Conservation (phyloP, 768 basidiomycete genomes). For the Ramaria rubella region DNA sequence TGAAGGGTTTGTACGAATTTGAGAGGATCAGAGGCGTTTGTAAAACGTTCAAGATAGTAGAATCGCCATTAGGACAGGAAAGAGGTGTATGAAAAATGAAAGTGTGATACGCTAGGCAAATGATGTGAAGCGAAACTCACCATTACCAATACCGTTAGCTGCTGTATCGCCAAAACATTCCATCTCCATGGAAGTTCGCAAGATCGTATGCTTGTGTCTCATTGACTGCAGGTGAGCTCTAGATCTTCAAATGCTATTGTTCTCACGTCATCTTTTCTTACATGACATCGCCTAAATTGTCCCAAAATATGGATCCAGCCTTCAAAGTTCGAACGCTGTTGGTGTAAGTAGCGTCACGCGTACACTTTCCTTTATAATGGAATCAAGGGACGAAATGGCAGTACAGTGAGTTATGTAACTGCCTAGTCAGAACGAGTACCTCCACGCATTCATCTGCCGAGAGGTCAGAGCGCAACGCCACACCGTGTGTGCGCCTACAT, state of each 20-base stretch:
- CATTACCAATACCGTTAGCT: conserved; percentile 67
- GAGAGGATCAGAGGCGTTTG: conserved; percentile 72
- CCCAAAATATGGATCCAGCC: background rate
- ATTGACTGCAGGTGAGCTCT: too few relatives aligned
- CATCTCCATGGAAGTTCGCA: conserved; percentile 74
- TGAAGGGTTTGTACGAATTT: conserved; percentile 89
- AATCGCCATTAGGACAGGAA: conserved; percentile 58
- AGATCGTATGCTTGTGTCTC: too few relatives aligned
- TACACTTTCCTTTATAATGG: too few relatives aligned
- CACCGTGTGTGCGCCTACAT: too few relatives aligned
- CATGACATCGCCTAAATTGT: too few relatives aligned
- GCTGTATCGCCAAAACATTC: conserved; percentile 60
- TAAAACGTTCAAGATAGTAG: conserved; percentile 73
- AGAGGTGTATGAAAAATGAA: background rate
- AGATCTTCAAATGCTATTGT: too few relatives aligned
- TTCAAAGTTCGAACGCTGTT: background rate
- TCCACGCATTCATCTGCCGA: too few relatives aligned
- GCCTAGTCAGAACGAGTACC: too few relatives aligned
- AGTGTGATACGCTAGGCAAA: background rate
- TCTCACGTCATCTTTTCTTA: too few relatives aligned
- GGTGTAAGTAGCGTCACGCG: background rate
- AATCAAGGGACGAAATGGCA: too few relatives aligned
- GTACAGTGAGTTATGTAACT: too few relatives aligned
- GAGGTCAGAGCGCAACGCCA: too few relatives aligned
- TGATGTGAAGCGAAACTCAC: conserved; percentile 36